Base-by-base conservation (phyloP, 2,329 filamentous ascomycete genomes). In the Plectosphaerella cucumerina region DNA sequence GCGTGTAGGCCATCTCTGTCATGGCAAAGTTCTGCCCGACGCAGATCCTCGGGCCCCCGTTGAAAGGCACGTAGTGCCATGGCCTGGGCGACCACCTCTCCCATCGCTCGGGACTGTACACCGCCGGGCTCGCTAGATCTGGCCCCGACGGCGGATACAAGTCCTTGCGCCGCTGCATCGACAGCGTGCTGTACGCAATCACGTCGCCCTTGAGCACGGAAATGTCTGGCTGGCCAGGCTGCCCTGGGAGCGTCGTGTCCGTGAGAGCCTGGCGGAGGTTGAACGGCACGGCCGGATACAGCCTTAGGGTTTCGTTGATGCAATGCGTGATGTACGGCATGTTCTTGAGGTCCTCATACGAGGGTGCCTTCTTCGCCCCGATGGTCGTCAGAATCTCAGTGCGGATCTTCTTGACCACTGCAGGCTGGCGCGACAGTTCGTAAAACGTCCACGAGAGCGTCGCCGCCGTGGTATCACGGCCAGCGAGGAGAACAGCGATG, bases 271-370 rank as follows among this genome's bases (percentile, higher is more conserved):
- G 73, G 55, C 90, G 85, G 48, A 90, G 78, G 68, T 94, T 94
- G 73, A 87, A 88, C 1, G 90, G 89, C 2, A 94, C 87, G 15
- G 83, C 77, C 0, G 89, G 89, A 67, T 93, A 90, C 10, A 93
- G 70, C 9, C 90, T 84, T 53, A 92, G 78, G 0, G 84, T 88
- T 70, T 95, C 90, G 69, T 89, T 87, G 58, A 95, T 77, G 44
- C 87, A 72, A 59, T 86, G 75, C 65, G 82, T 74, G 51, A 94
- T 79, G 65, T 93, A 96, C 60, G 87, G 86, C 90, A 96, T 96
- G 31, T 61, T 59, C 22, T 56, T 59, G 8, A 64, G 60, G 14
- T 59, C 44, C 4, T 50, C 41, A 45, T 66, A 68, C 1, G 67
- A 65, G 6, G 54, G 54, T 4, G 48, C 34, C 44, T 49, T 49